Evolutionary conservation across 495 filamentous ascomycete species (phyloP), one percentile per base, ranked within the genome.

Genomic region (Annulohypoxylon nitens): DNA sequence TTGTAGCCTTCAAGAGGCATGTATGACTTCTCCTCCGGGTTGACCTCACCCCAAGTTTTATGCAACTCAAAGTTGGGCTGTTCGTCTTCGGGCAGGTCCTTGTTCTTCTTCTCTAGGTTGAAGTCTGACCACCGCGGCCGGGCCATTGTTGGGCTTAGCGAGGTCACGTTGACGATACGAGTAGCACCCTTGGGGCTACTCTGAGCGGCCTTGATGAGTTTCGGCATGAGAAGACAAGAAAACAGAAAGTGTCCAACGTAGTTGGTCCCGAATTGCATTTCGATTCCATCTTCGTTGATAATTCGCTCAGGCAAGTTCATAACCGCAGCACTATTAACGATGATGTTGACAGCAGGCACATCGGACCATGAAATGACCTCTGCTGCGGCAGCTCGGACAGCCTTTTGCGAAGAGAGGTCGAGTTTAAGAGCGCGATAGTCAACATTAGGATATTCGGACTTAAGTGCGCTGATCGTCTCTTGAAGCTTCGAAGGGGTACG

Each of bases 221-320:
- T 83, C 0, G 83, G 80, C 81, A 83, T 83, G 48, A 85, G 55
- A 39, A 88, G 67, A 60, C 83, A 85, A 1, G 86, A 86, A 37
- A 90, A 76, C 7, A 89, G 75, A 45, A 85, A 88, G 68, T 90
- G 88, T 0, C 86, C 87, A 39, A 88, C 76, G 71, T 90, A 86
- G 73, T 89, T 89, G 18, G 83, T 85, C 8, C 82, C 89, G 36
- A 91, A 86, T 62, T 90, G 88, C 50, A 83, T 80, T 70, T 91
- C 89, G 16, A 85, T 64, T 0, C 84, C 82, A 39, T 84, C 81
- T 36, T 67, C 68, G 48, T 66, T 81, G 14, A 80, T 60, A 2
- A 63, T 75, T 45, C 71, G 70, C 50, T 81, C 64, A 11, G 69
- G 67, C n/a, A 79, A 50, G 2, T 75, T 78, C 73, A 82, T 82